phyloP scores from a whole-genome alignment of 192 early-diverging fungal species.

The Paraglomus brasilianum region DNA sequence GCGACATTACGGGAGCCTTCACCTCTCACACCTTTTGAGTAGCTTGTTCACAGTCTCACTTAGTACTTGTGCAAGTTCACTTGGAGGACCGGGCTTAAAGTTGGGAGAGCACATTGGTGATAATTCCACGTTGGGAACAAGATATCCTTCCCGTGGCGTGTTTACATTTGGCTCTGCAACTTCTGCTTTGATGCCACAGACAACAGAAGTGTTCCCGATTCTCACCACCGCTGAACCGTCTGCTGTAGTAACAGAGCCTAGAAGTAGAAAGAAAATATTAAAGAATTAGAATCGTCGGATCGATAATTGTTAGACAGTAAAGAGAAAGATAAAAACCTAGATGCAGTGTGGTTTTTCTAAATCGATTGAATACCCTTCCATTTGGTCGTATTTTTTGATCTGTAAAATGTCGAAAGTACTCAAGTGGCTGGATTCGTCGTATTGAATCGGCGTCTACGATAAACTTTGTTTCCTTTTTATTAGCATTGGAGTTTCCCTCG shows the following conservation, averaged over 20 bases:
- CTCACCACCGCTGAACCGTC: conserved; percentile 86
- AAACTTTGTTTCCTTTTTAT: conserved; percentile 21
- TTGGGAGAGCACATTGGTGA: conserved; percentile 85
- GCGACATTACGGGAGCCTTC: neutral
- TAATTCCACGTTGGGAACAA: conserved; percentile 91
- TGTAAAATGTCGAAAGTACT: conserved; percentile 84
- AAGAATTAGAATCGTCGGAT: neutral
- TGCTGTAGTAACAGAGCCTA: conserved; percentile 73
- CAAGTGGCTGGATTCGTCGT: conserved; percentile 81
- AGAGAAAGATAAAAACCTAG: conserved; percentile 42
- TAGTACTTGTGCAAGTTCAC: conserved; percentile 76
- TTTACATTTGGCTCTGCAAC: conserved; percentile 76
- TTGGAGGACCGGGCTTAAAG: conserved; percentile 83
- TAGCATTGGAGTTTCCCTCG: too few relatives aligned
- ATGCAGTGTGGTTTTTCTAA: conserved; percentile 66
- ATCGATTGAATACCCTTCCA: conserved; percentile 69
- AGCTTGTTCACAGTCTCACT: conserved; percentile 77
- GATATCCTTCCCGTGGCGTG: conserved; percentile 69
- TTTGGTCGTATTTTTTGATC: conserved; percentile 77
- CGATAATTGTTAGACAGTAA: neutral
- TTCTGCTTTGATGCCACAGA: conserved; percentile 95
- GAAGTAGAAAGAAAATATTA: neutral
- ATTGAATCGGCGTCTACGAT: conserved; percentile 66
- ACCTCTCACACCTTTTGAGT: conserved; percentile 46
- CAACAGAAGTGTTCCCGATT: conserved; percentile 83